phyloP scores from a whole-genome alignment of 2,329 filamentous ascomycete species.

The Cordyceps tenuipes region DNA sequence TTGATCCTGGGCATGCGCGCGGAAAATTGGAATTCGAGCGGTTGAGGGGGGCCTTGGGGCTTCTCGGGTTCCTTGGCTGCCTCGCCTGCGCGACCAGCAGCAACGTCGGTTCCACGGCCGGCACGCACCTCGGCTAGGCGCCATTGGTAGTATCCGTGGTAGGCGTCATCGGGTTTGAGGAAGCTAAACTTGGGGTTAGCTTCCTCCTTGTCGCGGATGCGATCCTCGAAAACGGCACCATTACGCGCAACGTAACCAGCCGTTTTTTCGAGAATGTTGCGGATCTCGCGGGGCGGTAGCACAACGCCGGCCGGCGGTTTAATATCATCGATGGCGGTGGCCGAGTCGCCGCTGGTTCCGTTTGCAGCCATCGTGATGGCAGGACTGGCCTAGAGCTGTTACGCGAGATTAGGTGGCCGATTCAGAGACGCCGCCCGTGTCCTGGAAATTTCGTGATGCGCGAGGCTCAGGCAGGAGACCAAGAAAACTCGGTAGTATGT shows the following conservation, averaged over 20 bases:
- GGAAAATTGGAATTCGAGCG: slow-evolving; percentile 83
- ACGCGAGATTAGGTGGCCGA: background rate
- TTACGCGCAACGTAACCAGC: slow-evolving; percentile 78
- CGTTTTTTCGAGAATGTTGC: slow-evolving; percentile 82
- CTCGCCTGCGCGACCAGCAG: slow-evolving; percentile 66
- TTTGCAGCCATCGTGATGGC: slow-evolving; percentile 28
- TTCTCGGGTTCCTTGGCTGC: slow-evolving; percentile 46
- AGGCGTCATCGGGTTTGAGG: slow-evolving; percentile 69
- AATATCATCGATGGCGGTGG: slow-evolving; percentile 52
- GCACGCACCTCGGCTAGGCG: slow-evolving; percentile 76
- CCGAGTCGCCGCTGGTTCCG: slow-evolving; percentile 44
- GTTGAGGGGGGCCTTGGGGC: slow-evolving; percentile 74
- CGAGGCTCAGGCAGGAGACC: background rate
- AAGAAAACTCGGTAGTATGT: background rate
- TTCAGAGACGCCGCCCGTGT: background rate
- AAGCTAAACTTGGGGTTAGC: slow-evolving; percentile 89
- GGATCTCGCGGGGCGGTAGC: slow-evolving; percentile 81
- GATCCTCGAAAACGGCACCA: slow-evolving; percentile 65
- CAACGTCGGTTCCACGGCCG: slow-evolving; percentile 71
- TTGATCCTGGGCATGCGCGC: slow-evolving; percentile 96
- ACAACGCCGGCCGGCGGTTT: slow-evolving; percentile 79
- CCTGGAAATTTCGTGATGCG: slow-evolving; percentile 8
- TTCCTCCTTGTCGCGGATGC: slow-evolving; percentile 76
- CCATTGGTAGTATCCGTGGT: slow-evolving; percentile 86
- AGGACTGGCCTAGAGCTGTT: background rate